phyloP scores from a whole-genome alignment of 805 yeast species.

The Ogataea saltuana region DNA sequence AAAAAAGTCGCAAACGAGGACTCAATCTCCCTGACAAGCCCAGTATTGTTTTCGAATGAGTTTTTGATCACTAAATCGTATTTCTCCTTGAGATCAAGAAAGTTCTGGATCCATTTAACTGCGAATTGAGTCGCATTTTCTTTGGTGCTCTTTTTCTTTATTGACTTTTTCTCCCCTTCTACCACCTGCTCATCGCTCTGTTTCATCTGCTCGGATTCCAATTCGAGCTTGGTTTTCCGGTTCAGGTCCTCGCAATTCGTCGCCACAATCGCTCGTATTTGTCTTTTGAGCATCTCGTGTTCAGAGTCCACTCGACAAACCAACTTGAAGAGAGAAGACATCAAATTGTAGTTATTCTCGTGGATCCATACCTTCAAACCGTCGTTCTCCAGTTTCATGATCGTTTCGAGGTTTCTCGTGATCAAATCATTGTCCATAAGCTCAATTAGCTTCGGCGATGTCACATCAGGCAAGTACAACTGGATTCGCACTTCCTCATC shows the following conservation, averaged over 20 bases:
- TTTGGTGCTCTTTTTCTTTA: slow-evolving; percentile 25
- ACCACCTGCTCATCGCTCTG: slow-evolving; percentile 21
- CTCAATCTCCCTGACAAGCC: slow-evolving; percentile 55
- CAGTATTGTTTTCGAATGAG: slow-evolving; percentile 51
- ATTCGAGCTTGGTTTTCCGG: slow-evolving; percentile 27
- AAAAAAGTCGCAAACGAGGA: slow-evolving; percentile 63
- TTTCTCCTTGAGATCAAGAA: slow-evolving; percentile 52
- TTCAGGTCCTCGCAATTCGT: slow-evolving; percentile 46
- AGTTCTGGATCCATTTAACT: slow-evolving; percentile 63
- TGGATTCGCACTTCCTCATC: slow-evolving; percentile 63
- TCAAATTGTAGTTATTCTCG: slow-evolving; percentile 44
- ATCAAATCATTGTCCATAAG: slow-evolving; percentile 62
- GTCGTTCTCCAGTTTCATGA: slow-evolving; percentile 51
- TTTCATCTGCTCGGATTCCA: slow-evolving; percentile 21
- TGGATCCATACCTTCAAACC: slow-evolving; percentile 62
- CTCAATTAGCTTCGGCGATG: slow-evolving; percentile 54
- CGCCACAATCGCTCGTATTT: slow-evolving; percentile 48
- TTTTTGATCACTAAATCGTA: slow-evolving; percentile 48
- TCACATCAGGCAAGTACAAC: slow-evolving; percentile 53
- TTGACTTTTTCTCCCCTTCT: slow-evolving; percentile 16
- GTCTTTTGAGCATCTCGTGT: slow-evolving; percentile 48
- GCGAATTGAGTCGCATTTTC: slow-evolving; percentile 55
- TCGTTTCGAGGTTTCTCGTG: slow-evolving; percentile 53
- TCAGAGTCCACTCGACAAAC: slow-evolving; percentile 55
- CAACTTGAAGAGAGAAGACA: slow-evolving; percentile 50